Conservation (phyloP, 352 stramenopile genomes). For the Halophytophthora batemanensis region DNA sequence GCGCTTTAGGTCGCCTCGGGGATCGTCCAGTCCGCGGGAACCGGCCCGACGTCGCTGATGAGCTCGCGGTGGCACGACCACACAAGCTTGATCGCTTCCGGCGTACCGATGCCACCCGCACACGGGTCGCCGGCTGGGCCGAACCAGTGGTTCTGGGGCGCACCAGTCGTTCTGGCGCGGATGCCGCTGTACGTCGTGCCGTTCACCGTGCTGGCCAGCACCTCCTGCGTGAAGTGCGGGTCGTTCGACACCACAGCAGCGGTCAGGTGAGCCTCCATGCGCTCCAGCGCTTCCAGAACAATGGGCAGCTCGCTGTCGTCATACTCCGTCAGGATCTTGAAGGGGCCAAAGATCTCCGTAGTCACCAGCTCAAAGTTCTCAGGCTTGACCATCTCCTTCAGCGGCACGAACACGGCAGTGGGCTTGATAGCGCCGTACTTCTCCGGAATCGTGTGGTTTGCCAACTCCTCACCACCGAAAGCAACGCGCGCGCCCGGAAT, state of each 20-base stretch:
- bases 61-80: constrained; percentile 99
- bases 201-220: constrained; percentile 98
- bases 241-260: constrained; percentile 98
- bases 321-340: constrained; percentile 95
- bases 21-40: constrained; percentile 73
- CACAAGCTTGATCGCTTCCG: constrained; percentile 97
- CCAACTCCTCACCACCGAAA: constrained; percentile 94
- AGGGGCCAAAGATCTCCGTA: constrained; percentile 98
- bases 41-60: constrained; percentile 90
- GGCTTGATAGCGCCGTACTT: constrained; percentile 96
- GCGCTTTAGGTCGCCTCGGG: constrained; percentile 72
- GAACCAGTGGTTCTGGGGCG: constrained; percentile 96
- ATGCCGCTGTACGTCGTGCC: constrained; percentile 98
- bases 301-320: constrained; percentile 90
- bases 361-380: constrained; percentile 94
- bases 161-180: constrained; percentile 94
- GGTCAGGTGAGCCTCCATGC: constrained; percentile 97
- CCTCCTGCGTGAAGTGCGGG: constrained; percentile 90
- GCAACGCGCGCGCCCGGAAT: constrained; percentile 93
- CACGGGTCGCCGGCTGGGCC: constrained; percentile 95
- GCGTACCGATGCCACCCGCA: constrained; percentile 96
- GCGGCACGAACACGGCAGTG: constrained; percentile 96
- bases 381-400: constrained; percentile 94
- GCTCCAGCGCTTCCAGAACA: constrained; percentile 93
- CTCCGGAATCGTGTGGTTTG: constrained; percentile 93